Evolutionary conservation across 2,329 filamentous ascomycete species (phyloP), one percentile per base, ranked within the genome.

Genomic region (Cladophialophora chaetospira): DNA sequence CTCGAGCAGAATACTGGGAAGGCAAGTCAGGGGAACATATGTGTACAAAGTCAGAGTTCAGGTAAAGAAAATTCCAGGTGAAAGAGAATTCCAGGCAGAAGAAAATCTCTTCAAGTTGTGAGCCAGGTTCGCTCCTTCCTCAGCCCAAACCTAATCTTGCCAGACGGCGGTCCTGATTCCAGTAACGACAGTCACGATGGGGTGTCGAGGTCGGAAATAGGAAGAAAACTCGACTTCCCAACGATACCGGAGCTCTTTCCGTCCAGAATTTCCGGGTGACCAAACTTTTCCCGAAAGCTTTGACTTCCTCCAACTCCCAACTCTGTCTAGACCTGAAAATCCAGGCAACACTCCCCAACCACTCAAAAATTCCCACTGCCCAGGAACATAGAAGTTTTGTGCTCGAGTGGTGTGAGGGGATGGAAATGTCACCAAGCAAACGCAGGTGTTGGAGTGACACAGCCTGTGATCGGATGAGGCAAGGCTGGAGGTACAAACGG

Each of bases 141-240:
- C 17, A 11, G 8, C 9, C 36, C 17, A 46, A 45, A 33, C 6
- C 26, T 28, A 44, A 28, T 26, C 40, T 51, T 50, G 45, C 48
- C 28, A 43, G 33, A 26, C 48, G 19, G 23, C 19, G n/a, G 17
- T 13, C 15, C 11, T 10, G 29, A 29, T 28, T 53, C 46, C 54
- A 57, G 43, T 53, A 57, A 53, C 25, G 54, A 51, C 46, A 56
- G 53, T 47, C 23, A 33, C 42, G 23, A 42, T 28, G 54, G 33
- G n/a, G 15, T 10, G 13, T 29, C 25, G n/a, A 40, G 28, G 15
- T 43, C 25, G 26, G n/a, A 53, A n/a, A 13, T 19, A 13, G 38
- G 53, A 21, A 44, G 35, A 40, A 19, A 19, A 8, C 15, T 19
- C 6, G 36, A 40, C 36, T 40, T 19, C 23, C 17, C 4, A 40